Conservation (phyloP, 2,329 filamentous ascomycete species). For the Pestalotiopsis sp. region DNA sequence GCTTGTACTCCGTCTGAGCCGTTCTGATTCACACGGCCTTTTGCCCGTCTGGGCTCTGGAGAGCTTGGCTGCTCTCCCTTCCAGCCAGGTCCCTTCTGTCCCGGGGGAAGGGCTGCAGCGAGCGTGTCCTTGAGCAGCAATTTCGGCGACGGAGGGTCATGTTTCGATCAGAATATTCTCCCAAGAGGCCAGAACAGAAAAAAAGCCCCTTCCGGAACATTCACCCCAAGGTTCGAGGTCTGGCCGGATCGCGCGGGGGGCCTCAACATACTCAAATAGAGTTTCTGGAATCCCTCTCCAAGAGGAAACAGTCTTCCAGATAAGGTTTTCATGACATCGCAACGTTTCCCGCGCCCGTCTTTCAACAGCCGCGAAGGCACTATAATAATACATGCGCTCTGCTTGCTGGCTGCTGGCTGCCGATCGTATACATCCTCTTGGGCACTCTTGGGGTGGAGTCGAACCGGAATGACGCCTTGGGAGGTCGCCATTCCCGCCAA, state of each 20-base stretch:
- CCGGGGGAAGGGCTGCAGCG: not conserved
- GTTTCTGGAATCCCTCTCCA: not conserved
- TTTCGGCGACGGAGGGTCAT: not conserved
- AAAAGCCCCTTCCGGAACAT: not conserved
- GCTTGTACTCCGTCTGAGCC: slow-evolving; percentile 12
- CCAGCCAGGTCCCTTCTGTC: not conserved
- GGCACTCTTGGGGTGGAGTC: not conserved
- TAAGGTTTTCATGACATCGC: not conserved
- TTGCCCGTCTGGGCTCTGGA: not conserved
- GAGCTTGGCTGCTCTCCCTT: not conserved
- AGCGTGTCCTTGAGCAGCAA: not conserved
- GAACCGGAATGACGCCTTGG: not conserved
- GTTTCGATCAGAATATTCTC: not conserved
- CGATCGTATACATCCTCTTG: not conserved
- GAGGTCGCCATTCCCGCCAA: not conserved
- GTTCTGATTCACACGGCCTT: slow-evolving; percentile 9
- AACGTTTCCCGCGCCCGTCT: not conserved
- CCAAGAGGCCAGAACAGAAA: not conserved
- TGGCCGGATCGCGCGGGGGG: not conserved
- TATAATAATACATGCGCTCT: not conserved
- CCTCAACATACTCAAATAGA: not conserved
- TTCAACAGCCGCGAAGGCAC: not conserved
- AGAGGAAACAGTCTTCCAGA: not conserved
- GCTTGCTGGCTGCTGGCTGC: not conserved
- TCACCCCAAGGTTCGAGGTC: not conserved